These are phyloP conservation scores for Ascochyta viciae-villosae DNA, from an alignment of 2,329 filamentous ascomycete species.

Conservation along the genomic window DNA sequence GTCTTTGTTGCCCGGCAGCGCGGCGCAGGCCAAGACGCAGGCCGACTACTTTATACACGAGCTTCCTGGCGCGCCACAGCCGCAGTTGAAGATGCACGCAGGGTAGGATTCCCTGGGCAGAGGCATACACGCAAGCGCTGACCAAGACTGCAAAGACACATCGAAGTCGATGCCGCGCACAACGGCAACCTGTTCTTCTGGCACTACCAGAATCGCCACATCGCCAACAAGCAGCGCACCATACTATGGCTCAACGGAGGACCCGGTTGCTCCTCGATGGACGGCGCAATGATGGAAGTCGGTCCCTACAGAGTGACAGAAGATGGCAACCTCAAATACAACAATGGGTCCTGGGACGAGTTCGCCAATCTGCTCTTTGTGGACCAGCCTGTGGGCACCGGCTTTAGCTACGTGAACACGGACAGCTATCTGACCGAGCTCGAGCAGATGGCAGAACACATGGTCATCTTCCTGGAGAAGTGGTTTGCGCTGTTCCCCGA, in stretches of 20 bases:
- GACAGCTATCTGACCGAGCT: conserved; percentile 86
- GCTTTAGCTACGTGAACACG: conserved; percentile 93
- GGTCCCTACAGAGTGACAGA: conserved; percentile 89
- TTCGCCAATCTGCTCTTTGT: conserved; percentile 97
- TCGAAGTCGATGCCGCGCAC: conserved; percentile 83
- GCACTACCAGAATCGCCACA: conserved; percentile 95
- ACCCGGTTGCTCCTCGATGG: conserved; percentile 95
- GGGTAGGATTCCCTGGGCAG: conserved; percentile 66
- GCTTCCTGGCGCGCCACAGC: conserved; percentile 82
- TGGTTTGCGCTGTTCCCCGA: conserved; percentile 92
- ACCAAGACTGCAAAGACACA: conserved; percentile 67
- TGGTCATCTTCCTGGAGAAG: conserved; percentile 87
- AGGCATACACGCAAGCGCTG: background rate
- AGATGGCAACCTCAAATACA: conserved; percentile 73
- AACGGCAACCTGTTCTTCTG: conserved; percentile 98
- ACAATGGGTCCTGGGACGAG: conserved; percentile 98
- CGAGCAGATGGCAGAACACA: conserved; percentile 86
- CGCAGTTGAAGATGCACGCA: conserved; percentile 95
- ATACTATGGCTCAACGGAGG: conserved; percentile 98
- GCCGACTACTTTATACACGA: conserved; percentile 90
- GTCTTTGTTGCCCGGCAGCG: conserved; percentile 40
- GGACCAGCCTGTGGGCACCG: conserved; percentile 95
- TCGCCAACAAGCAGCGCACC: conserved; percentile 87
- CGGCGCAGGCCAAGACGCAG: conserved; percentile 63
- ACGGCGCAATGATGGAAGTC: conserved; percentile 95